These are phyloP conservation scores for Globisporangium iwayamae DNA, from an alignment of 352 stramenopile genomes.

Conservation along the genomic window DNA sequence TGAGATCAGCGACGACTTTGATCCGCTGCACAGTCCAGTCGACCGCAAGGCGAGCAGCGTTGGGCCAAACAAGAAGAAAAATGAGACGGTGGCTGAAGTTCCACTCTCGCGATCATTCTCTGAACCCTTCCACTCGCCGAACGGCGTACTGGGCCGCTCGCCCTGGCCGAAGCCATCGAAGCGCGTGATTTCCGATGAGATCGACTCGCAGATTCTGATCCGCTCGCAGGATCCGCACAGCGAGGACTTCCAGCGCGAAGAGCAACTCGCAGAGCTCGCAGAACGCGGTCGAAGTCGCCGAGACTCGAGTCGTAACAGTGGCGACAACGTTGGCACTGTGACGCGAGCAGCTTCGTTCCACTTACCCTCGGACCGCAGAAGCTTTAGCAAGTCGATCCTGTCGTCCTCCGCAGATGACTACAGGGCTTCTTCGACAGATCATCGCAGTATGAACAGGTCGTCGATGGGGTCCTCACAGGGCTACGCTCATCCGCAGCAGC, in stretches of 20 bases:
- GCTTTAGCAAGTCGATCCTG: background rate
- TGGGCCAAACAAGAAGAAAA: conserved; percentile 15
- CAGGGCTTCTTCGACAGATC: background rate
- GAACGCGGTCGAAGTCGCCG: conserved; percentile 20
- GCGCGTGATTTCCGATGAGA: conserved; percentile 24
- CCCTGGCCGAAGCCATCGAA: conserved; percentile 29
- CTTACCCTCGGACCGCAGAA: background rate
- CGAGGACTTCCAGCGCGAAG: conserved; percentile 24
- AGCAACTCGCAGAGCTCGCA: conserved; percentile 4
- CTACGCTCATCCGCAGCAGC: background rate
- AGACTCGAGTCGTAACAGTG: conserved; percentile 18
- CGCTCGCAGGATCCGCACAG: conserved; percentile 43
- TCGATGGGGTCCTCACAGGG: background rate
- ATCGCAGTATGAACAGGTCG: background rate
- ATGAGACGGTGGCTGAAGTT: conserved; percentile 21
- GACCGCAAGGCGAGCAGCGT: conserved; percentile 8
- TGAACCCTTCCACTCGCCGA: conserved; percentile 58
- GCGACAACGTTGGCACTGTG: background rate
- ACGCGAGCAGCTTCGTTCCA: conserved; percentile 2
- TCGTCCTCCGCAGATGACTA: background rate
- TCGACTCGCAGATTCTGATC: conserved; percentile 45
- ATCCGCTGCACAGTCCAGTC: conserved; percentile 7
- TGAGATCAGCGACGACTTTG: conserved; percentile 11
- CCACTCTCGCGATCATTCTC: conserved; percentile 55
- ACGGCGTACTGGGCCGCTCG: conserved; percentile 25